Conservation (phyloP, 2,329 filamentous ascomycete genomes). For the Ramularia collo-cygni region DNA sequence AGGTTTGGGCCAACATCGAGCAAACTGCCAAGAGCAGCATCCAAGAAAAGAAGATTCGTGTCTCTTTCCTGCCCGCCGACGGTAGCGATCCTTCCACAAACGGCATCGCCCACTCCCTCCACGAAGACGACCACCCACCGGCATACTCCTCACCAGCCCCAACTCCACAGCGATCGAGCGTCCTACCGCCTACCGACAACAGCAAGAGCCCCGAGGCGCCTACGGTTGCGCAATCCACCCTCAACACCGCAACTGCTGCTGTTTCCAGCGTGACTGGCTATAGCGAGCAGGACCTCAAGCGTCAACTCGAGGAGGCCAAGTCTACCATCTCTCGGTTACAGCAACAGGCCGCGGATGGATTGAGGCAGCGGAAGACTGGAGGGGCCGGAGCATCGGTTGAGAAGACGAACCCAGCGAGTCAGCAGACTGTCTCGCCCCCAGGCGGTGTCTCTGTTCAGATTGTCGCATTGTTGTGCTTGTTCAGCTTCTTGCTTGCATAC, state of each 20-base stretch:
- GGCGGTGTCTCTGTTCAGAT: constrained; percentile 83
- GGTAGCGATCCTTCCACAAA: constrained; percentile 31
- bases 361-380: constrained; percentile 67
- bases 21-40: constrained; percentile 68
- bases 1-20: constrained; percentile 73
- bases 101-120: constrained; percentile 22
- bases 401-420: constrained; percentile 14
- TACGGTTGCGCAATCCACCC: constrained; percentile 29
- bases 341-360: constrained; percentile 58
- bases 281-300: constrained; percentile 57
- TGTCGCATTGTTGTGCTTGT: constrained; percentile 72
- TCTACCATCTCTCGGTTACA: constrained; percentile 63
- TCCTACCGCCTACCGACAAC: constrained; percentile 21
- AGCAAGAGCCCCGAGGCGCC: constrained; percentile 30
- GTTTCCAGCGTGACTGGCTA: constrained; percentile 46
- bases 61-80: constrained; percentile 68
- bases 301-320: constrained; percentile 68
- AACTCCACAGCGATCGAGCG: constrained; percentile 36
- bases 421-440: constrained; percentile 22
- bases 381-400: constrained; percentile 11
- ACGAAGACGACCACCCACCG: constrained; percentile 39
- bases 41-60: constrained; percentile 92
- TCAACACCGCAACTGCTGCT: constrained; percentile 33
- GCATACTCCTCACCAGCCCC: constrained; percentile 51
- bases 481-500: constrained; percentile 91